These are phyloP conservation scores for Pythium aristosporum DNA, from an alignment of 352 stramenopile species.

Conservation along the genomic window DNA sequence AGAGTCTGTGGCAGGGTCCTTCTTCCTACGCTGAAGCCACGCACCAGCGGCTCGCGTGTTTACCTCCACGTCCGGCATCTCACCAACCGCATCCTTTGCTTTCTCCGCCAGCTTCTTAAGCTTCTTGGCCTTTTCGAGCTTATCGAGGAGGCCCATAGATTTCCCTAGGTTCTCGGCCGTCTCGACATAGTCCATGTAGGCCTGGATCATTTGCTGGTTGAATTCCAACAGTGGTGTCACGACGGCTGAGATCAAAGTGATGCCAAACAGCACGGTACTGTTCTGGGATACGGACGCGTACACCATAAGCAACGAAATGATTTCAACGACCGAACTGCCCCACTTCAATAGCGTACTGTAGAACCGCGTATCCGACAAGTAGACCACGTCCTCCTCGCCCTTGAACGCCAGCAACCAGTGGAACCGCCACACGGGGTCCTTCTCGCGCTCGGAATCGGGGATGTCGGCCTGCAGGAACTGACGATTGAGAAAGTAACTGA, in stretches of 20 bases:
- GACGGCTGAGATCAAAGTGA: slow-evolving; percentile 39
- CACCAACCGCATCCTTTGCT: slow-evolving; percentile 14
- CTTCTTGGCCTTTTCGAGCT: slow-evolving; percentile 22
- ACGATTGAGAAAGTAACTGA: slow-evolving; percentile 62
- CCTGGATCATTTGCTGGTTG: slow-evolving; percentile 52
- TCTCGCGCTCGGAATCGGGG: slow-evolving; percentile 51
- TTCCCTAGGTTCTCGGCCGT: slow-evolving; percentile 29
- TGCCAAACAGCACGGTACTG: slow-evolving; percentile 26
- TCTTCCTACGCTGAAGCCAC: slow-evolving; percentile 5
- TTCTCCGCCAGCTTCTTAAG: slow-evolving; percentile 13
- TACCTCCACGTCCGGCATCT: slow-evolving; percentile 16
- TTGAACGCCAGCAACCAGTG: slow-evolving; percentile 29
- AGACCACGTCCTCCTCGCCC: slow-evolving; percentile 50
- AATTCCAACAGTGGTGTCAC: slow-evolving; percentile 50
- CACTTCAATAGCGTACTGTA: slow-evolving; percentile 51
- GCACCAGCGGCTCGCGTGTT: slow-evolving; percentile 12
- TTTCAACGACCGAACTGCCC: slow-evolving; percentile 46
- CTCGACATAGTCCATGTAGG: slow-evolving; percentile 54
- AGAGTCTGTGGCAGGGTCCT: not conserved
- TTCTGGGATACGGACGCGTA: slow-evolving; percentile 24
- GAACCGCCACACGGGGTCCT: slow-evolving; percentile 51
- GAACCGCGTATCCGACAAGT: slow-evolving; percentile 52
- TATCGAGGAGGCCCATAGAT: slow-evolving; percentile 29
- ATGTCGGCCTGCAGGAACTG: slow-evolving; percentile 62
- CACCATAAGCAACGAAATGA: slow-evolving; percentile 40